Base-by-base conservation (phyloP, 768 basidiomycete species). In the Lenzites betulinus region DNA sequence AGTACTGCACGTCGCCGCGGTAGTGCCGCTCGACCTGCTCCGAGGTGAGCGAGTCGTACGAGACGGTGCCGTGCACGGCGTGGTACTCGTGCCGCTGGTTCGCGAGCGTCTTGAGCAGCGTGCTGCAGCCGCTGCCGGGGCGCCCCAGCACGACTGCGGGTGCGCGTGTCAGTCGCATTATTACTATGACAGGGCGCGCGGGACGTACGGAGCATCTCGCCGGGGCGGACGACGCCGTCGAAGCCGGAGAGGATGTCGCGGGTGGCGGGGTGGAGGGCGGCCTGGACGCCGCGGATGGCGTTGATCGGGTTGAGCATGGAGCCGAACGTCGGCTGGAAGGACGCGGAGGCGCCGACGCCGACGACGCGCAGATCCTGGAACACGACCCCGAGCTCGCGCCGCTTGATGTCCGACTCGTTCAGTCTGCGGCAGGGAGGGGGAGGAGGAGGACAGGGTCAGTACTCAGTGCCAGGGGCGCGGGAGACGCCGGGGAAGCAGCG, bases 61-160 rank as follows among this genome's bases (percentile, higher is more conserved):
- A 75, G 2, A 94, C 82, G 0, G 87, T 78, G 25, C 93, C 93
- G 35, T 84, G 73, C 20, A 95, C 82, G 2, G 76, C 69, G 58
- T 90, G 79, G 66, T 81, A 95, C 60, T 88, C 88, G 3, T 77
- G 76, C 1, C 86, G 83, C 63, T 87, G 85, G 69, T 95, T 94
- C 18, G 93, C 81, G 50, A 96, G 81, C 0, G 82, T 81, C 72
- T 93, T 93, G 54, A 97, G 82, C 50, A 97, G 79, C 0, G 94
- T 93, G 28, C 83, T 86, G 70, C 93, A 95, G 2, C 94, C 93
- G 0, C 91, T 86, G 15, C 90, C 90, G 0, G 93, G 93, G 30
- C 92, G 81, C 23, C 93, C 93, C 25, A 95, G 82, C 12, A 94
- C 93, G 16, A 95, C 89, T 90, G 66, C 5, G 20, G 3, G 12